Base-by-base conservation (phyloP, 2,329 filamentous ascomycete species). In the Ophiostoma triangulosporum region DNA sequence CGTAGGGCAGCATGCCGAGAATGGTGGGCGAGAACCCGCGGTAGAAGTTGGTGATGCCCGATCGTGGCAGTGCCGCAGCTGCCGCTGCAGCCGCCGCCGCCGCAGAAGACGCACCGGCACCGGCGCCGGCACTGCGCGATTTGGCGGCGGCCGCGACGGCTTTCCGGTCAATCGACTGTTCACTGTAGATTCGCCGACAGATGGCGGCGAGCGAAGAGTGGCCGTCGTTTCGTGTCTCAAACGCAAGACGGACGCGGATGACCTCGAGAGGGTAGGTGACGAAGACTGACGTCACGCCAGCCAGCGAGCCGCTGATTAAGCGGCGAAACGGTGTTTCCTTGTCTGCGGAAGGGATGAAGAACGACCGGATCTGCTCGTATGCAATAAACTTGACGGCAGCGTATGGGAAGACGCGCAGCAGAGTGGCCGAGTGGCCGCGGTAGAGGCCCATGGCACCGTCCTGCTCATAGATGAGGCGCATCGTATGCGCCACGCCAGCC, bases 311-410 rank as follows among this genome's bases (percentile, higher is more conserved):
- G 55, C 82, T 84, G 24, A 86, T 62, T 49, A 93, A 78, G 11
- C 93, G 80, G 50, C 93, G 80, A 27, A 85, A 67, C 1, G 85
- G 78, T 0, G 91, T 97, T 66, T 98, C 93, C 55, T 94, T 76
- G 6, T 83, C 72, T 51, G 74, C 79, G 35, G 70, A 73, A 1
- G 78, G 78, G 57, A 98, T 97, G 31, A 97, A 64, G 14, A 83
- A 63, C 12, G 84, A 80, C 56, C 93, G 86, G 59, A 96, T 88
- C 68, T 98, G 93, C 68, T 98, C 93, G 71, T 98, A 98, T 46
- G 91, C 90, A 40, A 98, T 78, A 64, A 98, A 98, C 65, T 98
- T 98, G 69, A 97, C 95, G 46, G 87, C 91, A 15, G 91, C 93
- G 67, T 98, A 98, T 6, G 93, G 93, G 62, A 97, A 98, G 58